Base-by-base conservation (phyloP, 352 stramenopile genomes). In the Pythium volutum region DNA sequence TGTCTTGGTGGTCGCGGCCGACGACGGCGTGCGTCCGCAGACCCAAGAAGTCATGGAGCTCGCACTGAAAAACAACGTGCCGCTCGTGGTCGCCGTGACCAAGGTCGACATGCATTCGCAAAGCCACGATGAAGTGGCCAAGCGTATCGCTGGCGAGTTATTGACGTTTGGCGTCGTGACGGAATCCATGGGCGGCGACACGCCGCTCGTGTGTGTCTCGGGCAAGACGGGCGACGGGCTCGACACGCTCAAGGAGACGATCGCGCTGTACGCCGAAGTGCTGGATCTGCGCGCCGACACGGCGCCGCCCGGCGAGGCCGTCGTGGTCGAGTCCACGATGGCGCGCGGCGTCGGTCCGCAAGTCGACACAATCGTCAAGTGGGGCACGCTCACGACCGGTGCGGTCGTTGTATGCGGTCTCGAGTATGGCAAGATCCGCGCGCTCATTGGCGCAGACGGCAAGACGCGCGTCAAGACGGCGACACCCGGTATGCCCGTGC, bases 21-120 rank as follows among this genome's bases (percentile, higher is more conserved):
- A 99, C 69, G 98, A 99, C 74, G 97, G 97, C 50, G 81, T 99
- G 60, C 98, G 97, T 55, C 91, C 98, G 46, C 98, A 99, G 77
- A 99, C 98, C 11, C 69, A 90, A 16, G 98, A 99, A 64, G 81
- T 91, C n/a, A 75, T 99, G 64, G 77, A 88, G 39, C 93, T 98
- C 43, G 97, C 97, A 39, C 75, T 96, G 25, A 94, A 98, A 55
- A 96, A 97, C 58, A 91, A 96, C 25, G 92, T 99, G 36, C 97
- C 97, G 27, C 73, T 99, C 14, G 83, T 99, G 42, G 89, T 99
- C 23, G 97, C 97, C 4, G 83, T 99, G 36, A 99, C 98, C 49
- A 99, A 99, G 76, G 92, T 92, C 77, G 93, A 98, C 78, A 96
- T 92, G 81, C 83, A 92, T 57, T 70, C 67, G 41, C 82, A 89